phyloP scores from a whole-genome alignment of 352 stramenopile genomes.

The Aphanomyces invadans region DNA sequence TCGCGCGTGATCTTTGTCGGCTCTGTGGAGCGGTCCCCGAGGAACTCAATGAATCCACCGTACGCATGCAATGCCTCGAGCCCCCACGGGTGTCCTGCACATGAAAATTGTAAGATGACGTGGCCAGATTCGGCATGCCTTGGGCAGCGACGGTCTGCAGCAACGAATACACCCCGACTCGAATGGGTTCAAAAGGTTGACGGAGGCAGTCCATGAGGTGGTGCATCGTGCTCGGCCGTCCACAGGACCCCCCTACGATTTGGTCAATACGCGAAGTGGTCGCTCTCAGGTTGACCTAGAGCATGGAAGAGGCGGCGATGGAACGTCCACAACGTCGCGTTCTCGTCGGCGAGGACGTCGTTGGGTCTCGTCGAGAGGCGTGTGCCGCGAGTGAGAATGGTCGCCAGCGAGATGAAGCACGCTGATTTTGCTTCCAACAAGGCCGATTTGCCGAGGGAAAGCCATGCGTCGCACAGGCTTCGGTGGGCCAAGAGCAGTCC shows the following conservation, averaged over 20 bases:
- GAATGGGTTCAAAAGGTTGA: conserved; percentile 77
- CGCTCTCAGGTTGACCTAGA: no score
- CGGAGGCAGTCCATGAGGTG: conserved; percentile 70
- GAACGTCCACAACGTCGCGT: conserved; percentile 56
- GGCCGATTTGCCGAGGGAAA: conserved; percentile 46
- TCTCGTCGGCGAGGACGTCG: conserved; percentile 39
- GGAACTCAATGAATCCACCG: conserved; percentile 78
- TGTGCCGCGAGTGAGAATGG: conserved; percentile 46
- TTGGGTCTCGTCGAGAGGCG: conserved; percentile 30
- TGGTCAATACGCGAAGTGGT: background rate
- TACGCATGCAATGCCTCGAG: conserved; percentile 56
- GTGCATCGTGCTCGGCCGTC: conserved; percentile 30
- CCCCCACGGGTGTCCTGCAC: conserved; percentile 54
- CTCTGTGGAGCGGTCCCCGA: conserved; percentile 72
- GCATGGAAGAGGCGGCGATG: conserved; percentile 57
- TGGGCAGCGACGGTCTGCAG: conserved; percentile 72
- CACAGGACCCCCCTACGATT: background rate
- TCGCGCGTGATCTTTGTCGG: conserved; percentile 76
- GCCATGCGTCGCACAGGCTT: conserved; percentile 49
- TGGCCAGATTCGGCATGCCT: conserved; percentile 27
- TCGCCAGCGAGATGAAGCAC: conserved; percentile 57
- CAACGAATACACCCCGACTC: conserved; percentile 61
- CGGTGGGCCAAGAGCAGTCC: conserved; percentile 62
- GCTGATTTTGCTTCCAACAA: conserved; percentile 71
- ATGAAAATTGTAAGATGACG: background rate